Evolutionary conservation across 2,329 filamentous ascomycete genomes (phyloP).

Genomic region (Davidsoniella eucalypti): DNA sequence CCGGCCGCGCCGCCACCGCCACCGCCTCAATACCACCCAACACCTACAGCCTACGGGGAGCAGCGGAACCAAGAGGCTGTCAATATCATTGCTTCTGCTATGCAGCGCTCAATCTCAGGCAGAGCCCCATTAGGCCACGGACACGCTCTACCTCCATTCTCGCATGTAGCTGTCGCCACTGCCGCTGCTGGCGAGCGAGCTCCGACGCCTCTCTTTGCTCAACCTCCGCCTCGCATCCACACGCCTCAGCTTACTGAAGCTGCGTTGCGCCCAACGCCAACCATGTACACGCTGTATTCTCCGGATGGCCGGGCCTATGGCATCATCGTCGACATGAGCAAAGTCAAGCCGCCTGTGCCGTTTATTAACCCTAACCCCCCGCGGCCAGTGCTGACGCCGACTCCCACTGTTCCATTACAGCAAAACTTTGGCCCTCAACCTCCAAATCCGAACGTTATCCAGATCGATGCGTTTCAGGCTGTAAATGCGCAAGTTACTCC

Average conservation of each 20-base stretch:
- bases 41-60: background rate
- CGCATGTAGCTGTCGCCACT: background rate
- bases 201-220: slow-evolving; percentile 1
- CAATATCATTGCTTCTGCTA: slow-evolving; percentile 12
- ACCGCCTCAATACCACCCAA: background rate
- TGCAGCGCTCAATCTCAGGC: slow-evolving; percentile 7
- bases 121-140: background rate
- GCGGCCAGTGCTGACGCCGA: background rate
- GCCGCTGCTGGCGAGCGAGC: background rate
- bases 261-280: background rate
- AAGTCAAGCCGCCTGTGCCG: background rate
- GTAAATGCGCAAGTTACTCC: background rate
- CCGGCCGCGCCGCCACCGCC: background rate
- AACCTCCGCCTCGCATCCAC: slow-evolving; percentile 5
- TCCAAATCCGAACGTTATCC: background rate
- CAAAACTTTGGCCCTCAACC: background rate
- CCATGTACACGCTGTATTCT: slow-evolving; percentile 7
- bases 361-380: background rate
- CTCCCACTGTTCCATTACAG: background rate
- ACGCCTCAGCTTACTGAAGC: slow-evolving; percentile 4
- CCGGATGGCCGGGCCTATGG: slow-evolving; percentile 6
- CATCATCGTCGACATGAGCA: slow-evolving; percentile 7
- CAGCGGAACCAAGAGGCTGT: slow-evolving; percentile 8
- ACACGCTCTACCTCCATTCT: background rate
- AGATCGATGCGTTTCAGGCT: background rate